Conservation (phyloP, 2,329 filamentous ascomycete genomes). For the Fusarium kyushuense region DNA sequence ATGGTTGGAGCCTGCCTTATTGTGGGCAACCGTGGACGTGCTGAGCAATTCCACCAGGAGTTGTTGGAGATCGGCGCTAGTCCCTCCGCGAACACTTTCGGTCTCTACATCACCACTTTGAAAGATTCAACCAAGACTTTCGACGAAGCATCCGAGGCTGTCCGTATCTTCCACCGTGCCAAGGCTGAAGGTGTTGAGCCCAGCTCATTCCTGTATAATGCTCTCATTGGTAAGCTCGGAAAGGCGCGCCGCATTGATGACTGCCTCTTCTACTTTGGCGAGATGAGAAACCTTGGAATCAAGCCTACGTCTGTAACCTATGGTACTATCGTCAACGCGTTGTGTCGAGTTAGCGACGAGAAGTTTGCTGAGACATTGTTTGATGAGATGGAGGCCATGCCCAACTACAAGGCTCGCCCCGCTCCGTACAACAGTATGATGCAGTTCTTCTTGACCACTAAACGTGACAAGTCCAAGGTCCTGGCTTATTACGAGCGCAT, state of each 20-base stretch:
- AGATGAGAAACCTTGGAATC: conserved; percentile 94
- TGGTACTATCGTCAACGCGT: conserved; percentile 96
- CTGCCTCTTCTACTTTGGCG: conserved; percentile 96
- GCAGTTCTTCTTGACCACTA: conserved; percentile 98
- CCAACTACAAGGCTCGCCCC: conserved; percentile 97
- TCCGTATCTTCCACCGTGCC: conserved; percentile 96
- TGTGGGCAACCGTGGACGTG: conserved; percentile 81
- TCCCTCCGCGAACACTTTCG: conserved; percentile 96
- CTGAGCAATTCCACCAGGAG: conserved; percentile 90
- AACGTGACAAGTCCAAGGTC: conserved; percentile 95
- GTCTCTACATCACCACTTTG: conserved; percentile 98
- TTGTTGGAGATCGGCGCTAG: conserved; percentile 89
- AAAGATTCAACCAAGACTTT: conserved; percentile 98
- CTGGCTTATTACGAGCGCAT: conserved; percentile 95
- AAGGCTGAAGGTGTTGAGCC: conserved; percentile 95
- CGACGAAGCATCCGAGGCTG: conserved; percentile 94
- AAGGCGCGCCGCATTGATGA: conserved; percentile 98
- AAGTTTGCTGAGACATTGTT: conserved; percentile 98
- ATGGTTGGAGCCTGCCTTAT: conserved; percentile 95
- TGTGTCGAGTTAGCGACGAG: conserved; percentile 97
- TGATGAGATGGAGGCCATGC: conserved; percentile 98
- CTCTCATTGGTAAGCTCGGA: conserved; percentile 96
- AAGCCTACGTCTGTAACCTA: conserved; percentile 98
- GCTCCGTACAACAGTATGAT: conserved; percentile 99
- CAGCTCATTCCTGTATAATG: conserved; percentile 97